These are phyloP conservation scores for Hanseniaspora sp. DNA, from an alignment of 1,139 yeast species.

Conservation along the genomic window DNA sequence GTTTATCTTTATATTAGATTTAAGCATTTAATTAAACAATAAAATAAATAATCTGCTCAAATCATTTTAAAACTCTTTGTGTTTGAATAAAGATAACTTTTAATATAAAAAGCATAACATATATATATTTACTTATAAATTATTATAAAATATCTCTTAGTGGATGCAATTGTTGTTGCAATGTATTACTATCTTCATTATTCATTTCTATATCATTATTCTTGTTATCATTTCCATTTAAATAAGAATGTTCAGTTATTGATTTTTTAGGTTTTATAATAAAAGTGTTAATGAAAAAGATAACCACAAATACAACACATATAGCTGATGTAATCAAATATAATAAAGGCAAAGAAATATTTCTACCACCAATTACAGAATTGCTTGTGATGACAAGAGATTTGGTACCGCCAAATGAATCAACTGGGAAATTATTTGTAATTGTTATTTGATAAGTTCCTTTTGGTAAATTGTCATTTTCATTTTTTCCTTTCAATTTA, in stretches of 20 bases:
- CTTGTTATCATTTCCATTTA: conserved; percentile 27
- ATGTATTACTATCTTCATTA: conserved; percentile 16
- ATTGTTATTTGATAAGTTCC: conserved; percentile 67
- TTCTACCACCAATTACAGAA: conserved; percentile 83
- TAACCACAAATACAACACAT: conserved; percentile 38
- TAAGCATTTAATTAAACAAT: too few species aligned
- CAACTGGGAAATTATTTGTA: conserved; percentile 83
- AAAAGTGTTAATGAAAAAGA: conserved; percentile 36
- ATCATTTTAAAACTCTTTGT: too few species aligned
- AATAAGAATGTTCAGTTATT: conserved; percentile 34
- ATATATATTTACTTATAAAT: not conserved
- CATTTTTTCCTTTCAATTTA: conserved; percentile 73
- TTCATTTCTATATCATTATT: conserved; percentile 20
- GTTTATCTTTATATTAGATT: too few species aligned
- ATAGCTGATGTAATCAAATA: conserved; percentile 92
- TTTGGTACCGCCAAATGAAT: conserved; percentile 72
- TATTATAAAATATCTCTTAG: conserved; percentile 26
- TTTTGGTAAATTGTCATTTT: conserved; percentile 43
- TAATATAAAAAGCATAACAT: not conserved
- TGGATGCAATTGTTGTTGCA: conserved; percentile 18
- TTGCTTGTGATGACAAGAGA: conserved; percentile 69
- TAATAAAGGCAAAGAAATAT: conserved; percentile 72
- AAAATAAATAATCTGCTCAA: too few species aligned
- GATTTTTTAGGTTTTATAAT: conserved; percentile 36
- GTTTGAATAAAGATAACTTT: too few species aligned